Evolutionary conservation across 768 basidiomycete genomes (phyloP).

Genomic region (Hypsizygus marmoreus): DNA sequence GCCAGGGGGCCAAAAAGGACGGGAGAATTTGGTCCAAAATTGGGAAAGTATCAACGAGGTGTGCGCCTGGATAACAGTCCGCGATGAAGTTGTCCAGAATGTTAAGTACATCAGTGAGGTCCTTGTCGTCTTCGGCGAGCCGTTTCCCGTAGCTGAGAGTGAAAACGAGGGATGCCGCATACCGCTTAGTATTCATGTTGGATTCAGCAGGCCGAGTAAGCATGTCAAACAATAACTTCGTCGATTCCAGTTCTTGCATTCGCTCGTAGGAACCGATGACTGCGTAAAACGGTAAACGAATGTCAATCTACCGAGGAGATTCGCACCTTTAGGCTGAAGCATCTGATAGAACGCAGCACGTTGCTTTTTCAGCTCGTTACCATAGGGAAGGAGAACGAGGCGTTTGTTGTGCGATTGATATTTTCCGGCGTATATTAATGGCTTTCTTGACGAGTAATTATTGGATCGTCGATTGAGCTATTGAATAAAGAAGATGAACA

Average conservation of each 20-base stretch:
- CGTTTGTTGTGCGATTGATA: conserved; percentile 15
- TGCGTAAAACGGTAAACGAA: neutral
- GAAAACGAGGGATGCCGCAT: conserved; percentile 20
- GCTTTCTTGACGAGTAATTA: conserved; percentile 15
- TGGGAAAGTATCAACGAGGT: conserved; percentile 16
- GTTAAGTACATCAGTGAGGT: conserved; percentile 18
- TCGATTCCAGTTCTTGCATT: conserved; percentile 13
- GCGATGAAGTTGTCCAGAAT: conserved; percentile 24
- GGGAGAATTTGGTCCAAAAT: conserved; percentile 13
- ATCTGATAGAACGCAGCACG: conserved; percentile 13
- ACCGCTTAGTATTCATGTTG: conserved; percentile 13
- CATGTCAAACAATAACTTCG: conserved; percentile 10
- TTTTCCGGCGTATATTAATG: conserved; percentile 8
- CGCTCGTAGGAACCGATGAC: conserved; percentile 11
- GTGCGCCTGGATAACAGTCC: conserved; percentile 20
- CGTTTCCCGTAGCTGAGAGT: conserved; percentile 23
- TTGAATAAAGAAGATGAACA: too few relatives aligned
- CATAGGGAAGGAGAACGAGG: conserved; percentile 11
- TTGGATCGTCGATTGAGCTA: conserved; percentile 11
- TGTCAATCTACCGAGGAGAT: too few relatives aligned
- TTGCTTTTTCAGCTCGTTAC: conserved; percentile 13
- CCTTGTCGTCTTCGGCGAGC: conserved; percentile 22
- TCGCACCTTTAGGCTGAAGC: conserved; percentile 10
- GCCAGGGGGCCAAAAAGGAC: conserved; percentile 12
- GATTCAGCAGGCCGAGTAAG: conserved; percentile 1